These are phyloP conservation scores for Kurtzmaniella natalensis DNA, from an alignment of 1,139 yeast species.

Conservation along the genomic window DNA sequence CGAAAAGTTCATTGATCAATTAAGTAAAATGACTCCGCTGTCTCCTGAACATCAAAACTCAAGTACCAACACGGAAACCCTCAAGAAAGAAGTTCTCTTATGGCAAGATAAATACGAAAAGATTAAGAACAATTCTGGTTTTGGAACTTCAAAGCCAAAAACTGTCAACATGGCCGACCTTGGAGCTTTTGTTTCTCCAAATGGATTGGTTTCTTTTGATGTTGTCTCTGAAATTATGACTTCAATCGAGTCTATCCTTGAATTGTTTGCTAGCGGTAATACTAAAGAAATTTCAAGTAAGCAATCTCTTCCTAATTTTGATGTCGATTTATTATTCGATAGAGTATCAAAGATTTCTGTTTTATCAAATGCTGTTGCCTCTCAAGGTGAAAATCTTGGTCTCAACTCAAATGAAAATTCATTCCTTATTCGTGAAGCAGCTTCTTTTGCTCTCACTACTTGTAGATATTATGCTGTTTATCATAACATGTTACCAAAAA, in stretches of 20 bases:
- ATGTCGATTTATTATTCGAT: constrained; percentile 48
- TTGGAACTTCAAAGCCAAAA: constrained; percentile 19
- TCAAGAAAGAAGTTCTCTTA: constrained; percentile 27
- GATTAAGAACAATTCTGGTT: constrained; percentile 27
- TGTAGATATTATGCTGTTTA: constrained; percentile 73
- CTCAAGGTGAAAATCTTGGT: constrained; percentile 34
- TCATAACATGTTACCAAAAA: constrained; percentile 59
- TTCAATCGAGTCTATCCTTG: constrained; percentile 41
- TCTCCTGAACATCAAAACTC: constrained; percentile 12
- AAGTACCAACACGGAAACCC: constrained; percentile 14
- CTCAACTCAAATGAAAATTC: constrained; percentile 34
- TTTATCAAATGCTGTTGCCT: constrained; percentile 45
- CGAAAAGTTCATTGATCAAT: constrained; percentile 27
- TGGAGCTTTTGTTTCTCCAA: constrained; percentile 27
- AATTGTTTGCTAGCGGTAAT: constrained; percentile 22
- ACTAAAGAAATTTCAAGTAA: not conserved
- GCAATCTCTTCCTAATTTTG: no score
- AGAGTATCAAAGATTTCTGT: constrained; percentile 50
- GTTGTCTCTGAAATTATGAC: constrained; percentile 45
- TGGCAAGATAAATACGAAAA: constrained; percentile 50
- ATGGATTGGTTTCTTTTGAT: constrained; percentile 44
- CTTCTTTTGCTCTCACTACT: constrained; percentile 73
- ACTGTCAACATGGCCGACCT: constrained; percentile 23
- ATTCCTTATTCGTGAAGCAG: constrained; percentile 56
- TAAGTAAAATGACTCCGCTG: constrained; percentile 19